Base-by-base conservation (phyloP, 2,329 filamentous ascomycete species). In the Chaetomium sp. region DNA sequence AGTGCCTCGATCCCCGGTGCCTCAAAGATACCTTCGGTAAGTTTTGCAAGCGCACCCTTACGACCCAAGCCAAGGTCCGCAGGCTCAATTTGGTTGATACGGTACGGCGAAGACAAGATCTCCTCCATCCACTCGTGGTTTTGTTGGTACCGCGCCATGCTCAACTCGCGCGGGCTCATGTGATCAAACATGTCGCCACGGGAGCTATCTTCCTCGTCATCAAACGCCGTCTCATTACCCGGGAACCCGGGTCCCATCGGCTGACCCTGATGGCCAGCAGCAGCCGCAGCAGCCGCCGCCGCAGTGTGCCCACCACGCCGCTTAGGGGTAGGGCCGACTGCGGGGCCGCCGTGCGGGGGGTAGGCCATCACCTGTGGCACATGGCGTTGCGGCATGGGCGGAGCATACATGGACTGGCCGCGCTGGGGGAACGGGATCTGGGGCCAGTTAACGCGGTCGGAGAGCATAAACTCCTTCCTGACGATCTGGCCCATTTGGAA, bases 61-160 rank as follows among this genome's bases (percentile, higher is more conserved):
- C 88, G 79, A 4, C 94, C 94, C 8, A 97, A 76, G 0, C 91
- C 91, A 37, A 97, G 81, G 68, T 96, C 91, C 2, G 91, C 84
- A 0, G 92, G 91, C 7, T 86, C 83, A 56, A 99, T 95, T 68
- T 95, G 89, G 49, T 81, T 81, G 59, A 92, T 87, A 32, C 87
- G 80, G 68, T 96, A 96, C 0, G 91, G 90, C 1, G 92, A 97
- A 0, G 88, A 89, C 53, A 97, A 81, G 34, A 99, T 86, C 72
- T 99, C 92, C 67, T 97, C 94, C 89, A 99, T 96, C 94, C 92
- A 97, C 70, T 96, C 90, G 66, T 99, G 92, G 65, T 99, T 95
- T 68, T 96, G 91, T 68, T 87, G 87, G 70, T 96, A 99, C 54
- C 94, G 83, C 61, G 85, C 83, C 58, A 89, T 77, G 64, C 91